Conservation (phyloP, 768 basidiomycete species). For the Tulasnella calospora region DNA sequence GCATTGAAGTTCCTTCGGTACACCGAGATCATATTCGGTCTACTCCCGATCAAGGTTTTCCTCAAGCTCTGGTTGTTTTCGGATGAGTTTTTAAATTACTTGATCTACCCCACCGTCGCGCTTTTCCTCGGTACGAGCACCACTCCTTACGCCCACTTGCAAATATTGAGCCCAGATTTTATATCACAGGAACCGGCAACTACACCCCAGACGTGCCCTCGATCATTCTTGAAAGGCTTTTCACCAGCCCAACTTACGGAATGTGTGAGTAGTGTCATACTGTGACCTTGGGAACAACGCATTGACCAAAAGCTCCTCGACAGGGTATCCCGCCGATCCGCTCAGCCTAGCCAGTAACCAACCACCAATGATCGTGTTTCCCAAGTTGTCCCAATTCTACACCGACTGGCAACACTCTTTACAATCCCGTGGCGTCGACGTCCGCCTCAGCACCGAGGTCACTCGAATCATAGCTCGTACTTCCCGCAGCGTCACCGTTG, state of each 20-base stretch:
- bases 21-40: conserved; percentile 39
- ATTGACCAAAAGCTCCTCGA: conserved; percentile 16
- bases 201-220: conserved; percentile 40
- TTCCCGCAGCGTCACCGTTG: not conserved
- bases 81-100: conserved; percentile 34
- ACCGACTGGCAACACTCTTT: conserved; percentile 35
- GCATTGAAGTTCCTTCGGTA: conserved; percentile 38
- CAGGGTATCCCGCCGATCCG: conserved; percentile 37
- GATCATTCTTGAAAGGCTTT: conserved; percentile 35
- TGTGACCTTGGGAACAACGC: not conserved
- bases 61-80: conserved; percentile 42
- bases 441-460: conserved; percentile 17
- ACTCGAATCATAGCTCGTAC: conserved; percentile 14
- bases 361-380: conserved; percentile 41
- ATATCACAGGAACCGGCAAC: conserved; percentile 36
- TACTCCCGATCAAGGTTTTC: conserved; percentile 42
- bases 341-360: conserved; percentile 35
- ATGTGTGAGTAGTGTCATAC: not conserved
- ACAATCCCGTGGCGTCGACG: conserved; percentile 26
- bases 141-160: not conserved
- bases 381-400: conserved; percentile 36
- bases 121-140: conserved; percentile 28
- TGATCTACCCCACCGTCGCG: conserved; percentile 30
- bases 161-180: conserved; percentile 16
- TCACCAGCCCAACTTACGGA: conserved; percentile 14